These are phyloP conservation scores for Cystoderma amianthinum DNA, from an alignment of 768 basidiomycete genomes.

Conservation along the genomic window DNA sequence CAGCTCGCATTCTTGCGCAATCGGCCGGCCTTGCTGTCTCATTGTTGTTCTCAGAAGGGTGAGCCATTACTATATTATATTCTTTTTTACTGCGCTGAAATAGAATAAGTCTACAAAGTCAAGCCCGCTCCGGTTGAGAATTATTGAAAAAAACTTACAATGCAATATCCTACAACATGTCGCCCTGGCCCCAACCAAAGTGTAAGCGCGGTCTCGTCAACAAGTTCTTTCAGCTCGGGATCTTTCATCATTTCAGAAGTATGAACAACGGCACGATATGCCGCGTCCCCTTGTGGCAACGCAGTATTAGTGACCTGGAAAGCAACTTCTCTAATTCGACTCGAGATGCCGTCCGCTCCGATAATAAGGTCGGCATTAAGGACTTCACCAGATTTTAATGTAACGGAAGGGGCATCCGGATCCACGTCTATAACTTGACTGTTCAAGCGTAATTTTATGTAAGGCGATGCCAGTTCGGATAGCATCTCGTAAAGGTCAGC, in stretches of 20 bases:
- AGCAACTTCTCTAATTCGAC: constrained; percentile 36
- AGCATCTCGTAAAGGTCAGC: constrained; percentile 41
- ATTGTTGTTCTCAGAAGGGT: constrained; percentile 27
- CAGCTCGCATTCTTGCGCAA: constrained; percentile 38
- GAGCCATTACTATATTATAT: constrained; percentile 38
- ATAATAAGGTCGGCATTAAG: constrained; percentile 36
- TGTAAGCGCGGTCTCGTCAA: constrained; percentile 45
- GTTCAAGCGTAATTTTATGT: constrained; percentile 27
- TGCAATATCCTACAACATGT: constrained; percentile 25
- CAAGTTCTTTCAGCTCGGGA: constrained; percentile 41
- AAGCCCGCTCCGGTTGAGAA: neutral
- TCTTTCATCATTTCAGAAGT: constrained; percentile 40
- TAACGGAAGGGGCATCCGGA: constrained; percentile 20
- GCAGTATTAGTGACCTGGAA: constrained; percentile 40
- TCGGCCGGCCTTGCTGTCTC: constrained; percentile 36
- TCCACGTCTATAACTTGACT: constrained; percentile 25
- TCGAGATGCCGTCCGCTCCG: constrained; percentile 46
- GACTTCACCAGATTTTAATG: constrained; percentile 33
- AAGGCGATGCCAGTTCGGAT: constrained; percentile 25
- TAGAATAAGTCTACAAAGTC: neutral
- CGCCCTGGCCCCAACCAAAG: constrained; percentile 50
- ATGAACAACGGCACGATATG: constrained; percentile 49
- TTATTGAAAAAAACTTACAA: constrained; percentile 13
- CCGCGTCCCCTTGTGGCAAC: constrained; percentile 55
- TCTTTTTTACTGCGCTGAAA: constrained; percentile 29